Evolutionary conservation across 768 basidiomycete genomes (phyloP), one percentile per base, ranked within the genome.

Genomic region (Paxillus ammoniavirescens): DNA sequence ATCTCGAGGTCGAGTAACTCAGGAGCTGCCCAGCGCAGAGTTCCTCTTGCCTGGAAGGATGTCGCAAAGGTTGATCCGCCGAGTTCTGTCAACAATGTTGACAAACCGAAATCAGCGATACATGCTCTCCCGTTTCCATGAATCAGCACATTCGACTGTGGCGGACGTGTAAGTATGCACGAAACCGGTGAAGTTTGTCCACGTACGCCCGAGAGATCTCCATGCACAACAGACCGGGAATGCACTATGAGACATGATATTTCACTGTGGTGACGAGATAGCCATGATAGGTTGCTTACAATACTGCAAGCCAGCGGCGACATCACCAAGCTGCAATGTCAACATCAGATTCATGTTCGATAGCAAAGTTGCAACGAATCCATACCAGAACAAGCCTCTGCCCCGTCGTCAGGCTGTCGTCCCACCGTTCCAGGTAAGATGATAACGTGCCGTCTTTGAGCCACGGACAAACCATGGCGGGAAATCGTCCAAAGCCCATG

Each of bases 21-120:
- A 0, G 77, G 67, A 28, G 80, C 80, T 9, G 79, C 75, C 77
- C 79, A 81, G 2, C 78, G 73, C 17, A 80, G 66, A n/a, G 78
- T 74, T 3, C 77, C 79, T 38, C 50, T 64, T 7, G 36, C 33
- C 47, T 57, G 57, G 14, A 55, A 66, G 1, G 57, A 47, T 72
- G 74, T 72, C 21, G 71, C 69, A 13, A 67, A 57, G 15, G 63
- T 69, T n/a, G 65, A 66, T 4, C 65, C 65, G 38, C 70, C 60
- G 26, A 75, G 59, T 36, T 76, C 71, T 1, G 64, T 65, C 33
- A 69, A 57, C 47, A 80, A 64, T 18, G 64, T 72, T 2, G 77
- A 80, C 3, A 81, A 58, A 3, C 79, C 78, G 51, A 81, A 80
- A 53, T 81, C 78, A 26, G 72, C 70, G 7, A 82, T 61, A 26